These are phyloP conservation scores for Xylariaceae sp. DNA, from an alignment of 2,329 filamentous ascomycete species.

Conservation along the genomic window DNA sequence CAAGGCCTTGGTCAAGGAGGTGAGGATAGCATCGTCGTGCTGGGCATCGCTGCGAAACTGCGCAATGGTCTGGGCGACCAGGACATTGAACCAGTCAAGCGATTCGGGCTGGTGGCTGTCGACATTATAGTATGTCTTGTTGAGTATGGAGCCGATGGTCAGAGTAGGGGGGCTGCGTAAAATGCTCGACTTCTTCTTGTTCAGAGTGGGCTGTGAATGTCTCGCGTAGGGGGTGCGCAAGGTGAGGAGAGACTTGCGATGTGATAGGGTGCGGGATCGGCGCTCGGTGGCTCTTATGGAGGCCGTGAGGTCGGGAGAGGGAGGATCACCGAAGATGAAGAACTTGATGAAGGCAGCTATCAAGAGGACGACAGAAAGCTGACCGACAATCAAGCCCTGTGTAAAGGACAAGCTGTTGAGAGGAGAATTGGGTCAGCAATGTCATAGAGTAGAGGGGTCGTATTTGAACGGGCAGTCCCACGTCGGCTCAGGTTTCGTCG, in stretches of 20 bases:
- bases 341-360: constrained; percentile 97
- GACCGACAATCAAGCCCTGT: constrained; percentile 87
- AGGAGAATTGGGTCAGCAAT: constrained; percentile 16
- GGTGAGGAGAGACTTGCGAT: constrained; percentile 71
- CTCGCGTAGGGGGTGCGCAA: constrained; percentile 42
- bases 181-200: constrained; percentile 68
- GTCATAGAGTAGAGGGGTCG: constrained; percentile 5
- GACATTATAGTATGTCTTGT: constrained; percentile 97
- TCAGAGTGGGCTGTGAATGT: constrained; percentile 45
- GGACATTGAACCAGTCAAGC: constrained; percentile 97
- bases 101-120: constrained; percentile 94
- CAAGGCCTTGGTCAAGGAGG: constrained; percentile 76
- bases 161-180: constrained; percentile 70
- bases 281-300: constrained; percentile 72
- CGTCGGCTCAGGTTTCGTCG: constrained; percentile 34
- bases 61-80: constrained; percentile 93
- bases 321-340: constrained; percentile 97
- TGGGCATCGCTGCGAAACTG: constrained; percentile 92
- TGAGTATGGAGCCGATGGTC: constrained; percentile 89
- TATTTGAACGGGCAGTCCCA: constrained; percentile 19
- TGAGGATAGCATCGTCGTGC: constrained; percentile 85
- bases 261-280: constrained; percentile 69
- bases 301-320: constrained; percentile 77
- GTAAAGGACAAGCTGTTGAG: constrained; percentile 76
- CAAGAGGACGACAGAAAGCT: constrained; percentile 86